Percentiles rank a stretch among this genome's conserved stretches.
Conservation (phyloP, 306 rosid genomes). For the Lablab purpureus region DNA sequence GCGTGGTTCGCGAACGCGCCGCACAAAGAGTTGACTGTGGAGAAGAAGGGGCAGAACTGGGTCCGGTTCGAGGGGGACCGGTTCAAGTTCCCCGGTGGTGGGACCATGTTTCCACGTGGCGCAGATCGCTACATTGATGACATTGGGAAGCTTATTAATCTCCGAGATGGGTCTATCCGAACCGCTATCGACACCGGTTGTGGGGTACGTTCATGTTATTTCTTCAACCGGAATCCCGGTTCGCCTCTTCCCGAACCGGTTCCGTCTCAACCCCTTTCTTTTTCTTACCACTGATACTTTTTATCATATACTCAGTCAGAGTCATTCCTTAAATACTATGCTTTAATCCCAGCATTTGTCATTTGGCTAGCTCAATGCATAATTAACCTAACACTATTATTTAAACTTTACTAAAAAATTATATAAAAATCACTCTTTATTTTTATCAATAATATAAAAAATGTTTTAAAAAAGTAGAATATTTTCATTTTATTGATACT, state of each 20-base stretch:
- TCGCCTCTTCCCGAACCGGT: slow-evolving; percentile 16
- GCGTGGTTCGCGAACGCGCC: slow-evolving; percentile 93
- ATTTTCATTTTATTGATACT: no score
- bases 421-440: no score
- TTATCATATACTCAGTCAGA: no score
- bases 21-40: slow-evolving; percentile 81
- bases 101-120: slow-evolving; percentile 95
- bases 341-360: no score
- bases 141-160: slow-evolving; percentile 72
- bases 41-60: slow-evolving; percentile 73
- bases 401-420: no score
- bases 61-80: slow-evolving; percentile 64
- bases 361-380: background rate
- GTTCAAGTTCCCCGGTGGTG: slow-evolving; percentile 94
- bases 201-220: slow-evolving; percentile 67
- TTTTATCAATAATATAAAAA: no score
- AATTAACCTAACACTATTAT: background rate
- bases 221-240: background rate
- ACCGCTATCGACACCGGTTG: slow-evolving; percentile 99
- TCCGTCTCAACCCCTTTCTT: background rate
- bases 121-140: slow-evolving; percentile 84
- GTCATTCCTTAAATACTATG: background rate
- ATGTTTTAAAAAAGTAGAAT: no score
- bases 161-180: slow-evolving; percentile 74
- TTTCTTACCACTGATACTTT: background rate